Percentiles rank a stretch among this genome's conserved stretches.
Conservation (phyloP, 176 grass and related monocot species). For the Alopecurus myosuroides region DNA sequence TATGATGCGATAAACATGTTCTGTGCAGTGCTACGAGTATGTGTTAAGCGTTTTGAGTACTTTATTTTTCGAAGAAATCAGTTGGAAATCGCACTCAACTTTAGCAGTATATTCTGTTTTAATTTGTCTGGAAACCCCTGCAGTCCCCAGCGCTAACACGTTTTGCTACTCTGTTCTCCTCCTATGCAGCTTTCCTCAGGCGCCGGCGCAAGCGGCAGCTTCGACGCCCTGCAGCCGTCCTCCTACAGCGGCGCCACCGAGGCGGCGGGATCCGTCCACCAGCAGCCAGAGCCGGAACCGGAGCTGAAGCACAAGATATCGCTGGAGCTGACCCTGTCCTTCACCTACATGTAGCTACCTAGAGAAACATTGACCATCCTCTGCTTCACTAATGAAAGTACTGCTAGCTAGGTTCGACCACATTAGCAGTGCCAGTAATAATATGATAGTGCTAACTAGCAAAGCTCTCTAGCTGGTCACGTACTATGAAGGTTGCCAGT, state of each 20-base stretch:
- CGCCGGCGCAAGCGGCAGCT: background rate
- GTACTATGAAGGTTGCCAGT: background rate
- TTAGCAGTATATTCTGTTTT: background rate
- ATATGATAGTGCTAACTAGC: background rate
- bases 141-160: background rate
- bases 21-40: background rate
- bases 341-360: conserved; percentile 68
- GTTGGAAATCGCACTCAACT: background rate
- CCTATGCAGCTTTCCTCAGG: conserved; percentile 1
- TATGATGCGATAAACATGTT: background rate
- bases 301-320: conserved; percentile 34
- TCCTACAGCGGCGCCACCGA: conserved; percentile 3
- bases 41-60: background rate
- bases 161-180: background rate
- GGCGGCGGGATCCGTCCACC: background rate
- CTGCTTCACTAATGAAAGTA: background rate
- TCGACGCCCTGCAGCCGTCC: conserved; percentile 9
- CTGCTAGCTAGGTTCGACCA: background rate
- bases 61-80: background rate
- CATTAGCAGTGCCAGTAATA: background rate
- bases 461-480: conserved; percentile 2
- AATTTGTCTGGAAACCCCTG: background rate
- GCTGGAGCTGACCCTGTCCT: conserved; percentile 71
- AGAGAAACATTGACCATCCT: too few species aligned
- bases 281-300: conserved; percentile 18